Evolutionary conservation across 768 basidiomycete species (phyloP), one percentile per base, ranked within the genome.

Genomic region (Gymnopilus dilepis): DNA sequence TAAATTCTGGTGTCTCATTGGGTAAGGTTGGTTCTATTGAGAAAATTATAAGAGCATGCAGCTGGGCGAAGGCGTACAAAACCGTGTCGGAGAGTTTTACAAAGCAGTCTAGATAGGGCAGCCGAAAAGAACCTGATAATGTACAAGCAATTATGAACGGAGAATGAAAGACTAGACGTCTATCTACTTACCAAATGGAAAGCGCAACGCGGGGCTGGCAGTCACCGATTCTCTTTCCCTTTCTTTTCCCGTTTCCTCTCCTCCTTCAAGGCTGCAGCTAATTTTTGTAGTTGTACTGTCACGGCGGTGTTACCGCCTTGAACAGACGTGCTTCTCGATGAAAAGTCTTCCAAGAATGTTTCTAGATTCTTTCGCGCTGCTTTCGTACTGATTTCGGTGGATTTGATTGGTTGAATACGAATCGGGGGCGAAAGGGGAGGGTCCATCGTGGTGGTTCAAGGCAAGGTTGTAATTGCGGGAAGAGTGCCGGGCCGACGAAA

Each of bases 251-350:
- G 58, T 59, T 78, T 76, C 28, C 80, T 73, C 65, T 86, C 81
- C 61, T 85, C 83, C 53, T 79, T 78, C 61, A 87, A 69, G 4
- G 86, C 84, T 54, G 77, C 76, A 45, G 76, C 76, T 52, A 88
- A 72, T 69, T 88, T 88, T 68, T 84, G 80, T 21, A 88, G 75
- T 67, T 87, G 86, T 4, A 85, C 85, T 0, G 80, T 86, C 47
- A 86, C 84, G 4, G 86, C 80, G 0, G 80, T 79, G 62, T 84
- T 84, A 3, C 81, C 80, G 9, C 84, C 81, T 57, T 85, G 82
- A 0, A 81, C 73, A 17, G 80, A 76, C 3, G 78, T 73, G 55
- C 78, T 80, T 19, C 83, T 76, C 3, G 74, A 70, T 65, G 83
- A 77, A 62, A 85, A 82, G 55, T 86, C 80, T 24, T 76, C 73